A percentile compares a stretch with the other conserved stretches of the same genome.
phyloP scores from a whole-genome alignment of 2,329 filamentous ascomycete species.

The Nothopassalora personata region DNA sequence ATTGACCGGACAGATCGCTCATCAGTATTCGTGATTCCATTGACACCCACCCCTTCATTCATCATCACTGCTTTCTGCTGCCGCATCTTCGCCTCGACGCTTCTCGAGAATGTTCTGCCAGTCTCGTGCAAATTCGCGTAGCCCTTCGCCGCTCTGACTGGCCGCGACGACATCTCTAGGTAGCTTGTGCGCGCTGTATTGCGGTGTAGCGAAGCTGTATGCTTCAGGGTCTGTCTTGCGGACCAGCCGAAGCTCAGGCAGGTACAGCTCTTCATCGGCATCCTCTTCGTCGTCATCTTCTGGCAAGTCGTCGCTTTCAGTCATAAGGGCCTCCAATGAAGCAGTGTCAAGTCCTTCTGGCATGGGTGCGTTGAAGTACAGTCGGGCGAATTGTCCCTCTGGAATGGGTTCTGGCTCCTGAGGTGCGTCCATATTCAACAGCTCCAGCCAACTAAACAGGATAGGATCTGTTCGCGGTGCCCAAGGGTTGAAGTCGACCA shows the following conservation, averaged over 20 bases:
- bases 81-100: constrained; percentile 35
- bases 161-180: constrained; percentile 84
- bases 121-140: constrained; percentile 60
- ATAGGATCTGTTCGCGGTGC: constrained; percentile 81
- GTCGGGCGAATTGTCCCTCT: constrained; percentile 22
- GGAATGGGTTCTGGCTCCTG: constrained; percentile 15
- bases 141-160: constrained; percentile 55
- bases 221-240: constrained; percentile 81
- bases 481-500: constrained; percentile 96
- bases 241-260: constrained; percentile 76
- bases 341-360: constrained; percentile 4
- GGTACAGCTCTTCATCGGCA: constrained; percentile 52
- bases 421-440: constrained; percentile 66
- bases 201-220: constrained; percentile 75
- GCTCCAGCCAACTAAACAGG: constrained; percentile 83
- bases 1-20: background rate
- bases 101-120: constrained; percentile 46
- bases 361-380: constrained; percentile 15
- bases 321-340: background rate
- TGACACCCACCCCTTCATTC: constrained; percentile 16
- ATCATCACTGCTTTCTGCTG: constrained; percentile 27
- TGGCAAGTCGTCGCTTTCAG: constrained; percentile 30
- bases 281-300: constrained; percentile 43
- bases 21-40: background rate
- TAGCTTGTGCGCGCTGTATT: constrained; percentile 93